phyloP scores from a whole-genome alignment of 768 basidiomycete species.

The Clitopilus passeckerianus region DNA sequence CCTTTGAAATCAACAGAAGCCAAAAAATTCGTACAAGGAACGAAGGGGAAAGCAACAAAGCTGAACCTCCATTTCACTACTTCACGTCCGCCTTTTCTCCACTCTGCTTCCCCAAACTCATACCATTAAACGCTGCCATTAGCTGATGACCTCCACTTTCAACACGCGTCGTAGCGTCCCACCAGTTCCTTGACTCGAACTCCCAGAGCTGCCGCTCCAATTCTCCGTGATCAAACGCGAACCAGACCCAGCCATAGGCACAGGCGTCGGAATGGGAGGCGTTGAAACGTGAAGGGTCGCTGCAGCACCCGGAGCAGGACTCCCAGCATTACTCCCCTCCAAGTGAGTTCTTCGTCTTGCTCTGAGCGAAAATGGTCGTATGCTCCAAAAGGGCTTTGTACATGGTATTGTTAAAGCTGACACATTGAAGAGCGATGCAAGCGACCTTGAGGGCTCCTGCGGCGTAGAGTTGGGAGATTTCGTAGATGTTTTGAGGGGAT shows the following conservation, averaged over 20 bases:
- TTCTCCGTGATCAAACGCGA: not conserved
- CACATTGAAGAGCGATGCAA: constrained; percentile 70
- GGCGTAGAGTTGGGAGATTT: constrained; percentile 66
- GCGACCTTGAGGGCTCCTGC: constrained; percentile 70
- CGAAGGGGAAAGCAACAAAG: not conserved
- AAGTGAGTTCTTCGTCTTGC: constrained; percentile 23
- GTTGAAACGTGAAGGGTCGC: not conserved
- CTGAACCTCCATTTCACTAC: not conserved
- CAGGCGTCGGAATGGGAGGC: not conserved
- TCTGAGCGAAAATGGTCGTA: constrained; percentile 40
- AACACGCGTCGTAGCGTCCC: not conserved
- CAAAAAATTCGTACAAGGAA: too few relatives aligned
- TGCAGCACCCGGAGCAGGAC: constrained; percentile 5
- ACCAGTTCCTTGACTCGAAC: not conserved
- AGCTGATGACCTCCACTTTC: not conserved
- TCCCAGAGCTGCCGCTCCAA: not conserved
- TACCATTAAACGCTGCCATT: not conserved
- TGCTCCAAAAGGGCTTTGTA: constrained; percentile 67
- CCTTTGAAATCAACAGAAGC: too few relatives aligned
- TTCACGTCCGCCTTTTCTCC: constrained; percentile 8
- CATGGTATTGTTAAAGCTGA: constrained; percentile 66
- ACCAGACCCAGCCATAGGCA: not conserved
- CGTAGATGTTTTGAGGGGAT: constrained; percentile 75
- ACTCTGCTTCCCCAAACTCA: not conserved
- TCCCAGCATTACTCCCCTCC: constrained; percentile 6